A percentile compares a stretch with the other conserved stretches of the same genome.
phyloP scores from a whole-genome alignment of 148 eudicot species.

The Mesembryanthemum crystallinum region DNA sequence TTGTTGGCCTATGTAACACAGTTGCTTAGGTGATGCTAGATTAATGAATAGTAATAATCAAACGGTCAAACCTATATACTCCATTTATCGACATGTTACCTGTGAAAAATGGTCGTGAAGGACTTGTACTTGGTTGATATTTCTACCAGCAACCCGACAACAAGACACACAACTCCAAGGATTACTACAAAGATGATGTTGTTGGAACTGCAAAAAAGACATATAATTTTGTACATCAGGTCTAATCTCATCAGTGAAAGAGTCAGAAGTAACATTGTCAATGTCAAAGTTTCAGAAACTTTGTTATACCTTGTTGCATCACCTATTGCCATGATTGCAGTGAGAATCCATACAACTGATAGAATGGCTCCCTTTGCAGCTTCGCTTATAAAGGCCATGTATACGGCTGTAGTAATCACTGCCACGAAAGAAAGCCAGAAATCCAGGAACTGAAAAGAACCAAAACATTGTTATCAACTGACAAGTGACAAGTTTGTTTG shows the following conservation, averaged over 20 bases:
- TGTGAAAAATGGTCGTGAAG: background rate
- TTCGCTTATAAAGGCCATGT: background rate
- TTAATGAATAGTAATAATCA: background rate
- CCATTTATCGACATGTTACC: background rate
- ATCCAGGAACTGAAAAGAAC: conserved; percentile 13
- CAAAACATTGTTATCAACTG: too few relatives aligned
- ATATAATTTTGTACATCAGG: background rate
- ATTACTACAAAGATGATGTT: background rate
- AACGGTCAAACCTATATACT: background rate
- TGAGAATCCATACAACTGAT: conserved; percentile 1
- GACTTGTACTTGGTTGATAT: background rate
- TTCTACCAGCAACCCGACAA: background rate
- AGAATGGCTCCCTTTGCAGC: conserved; percentile 1
- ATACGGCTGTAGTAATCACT: background rate
- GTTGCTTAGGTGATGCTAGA: background rate
- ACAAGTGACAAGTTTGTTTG: background rate
- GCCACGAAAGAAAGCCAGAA: conserved; percentile 18
- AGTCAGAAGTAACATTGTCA: background rate
- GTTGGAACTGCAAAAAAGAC: background rate
- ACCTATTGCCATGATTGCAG: conserved; percentile 12
- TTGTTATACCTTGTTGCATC: background rate
- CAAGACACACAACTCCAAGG: conserved; percentile 1
- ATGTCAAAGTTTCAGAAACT: background rate
- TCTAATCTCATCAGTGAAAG: background rate
- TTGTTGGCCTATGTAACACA: background rate